Evolutionary conservation across 441 rosid genomes (phyloP), one percentile per base, ranked within the genome.

Genomic region (Pelargonium citronellum): DNA sequence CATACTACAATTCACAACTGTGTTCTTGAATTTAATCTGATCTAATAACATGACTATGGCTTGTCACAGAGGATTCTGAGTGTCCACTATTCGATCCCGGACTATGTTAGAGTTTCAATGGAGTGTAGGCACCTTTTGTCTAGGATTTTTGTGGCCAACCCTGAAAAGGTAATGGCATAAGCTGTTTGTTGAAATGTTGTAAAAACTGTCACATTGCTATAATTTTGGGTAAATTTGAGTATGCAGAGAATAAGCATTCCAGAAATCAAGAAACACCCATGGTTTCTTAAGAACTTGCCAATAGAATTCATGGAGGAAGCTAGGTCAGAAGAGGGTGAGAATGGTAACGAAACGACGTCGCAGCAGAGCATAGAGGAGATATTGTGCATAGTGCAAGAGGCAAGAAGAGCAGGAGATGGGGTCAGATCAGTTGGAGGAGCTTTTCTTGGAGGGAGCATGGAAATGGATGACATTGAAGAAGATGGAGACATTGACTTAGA

Each of bases 31-130:
- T 2, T 69, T 17, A 13, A 39, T 20, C 22, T 67, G 10, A 10
- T 43, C 22, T 41, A 9, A 17, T 58, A 41, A 49, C 39, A 17
- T 58, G 16, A 7, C 4, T n/a, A 53, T 20, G 49, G 66, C 19
- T 57, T 27, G 0, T 66, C 69, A 55, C 91, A 87, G 92, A 76
- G 92, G 78, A 87, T 87, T 74, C 82, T 87, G 53, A 86, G 80
- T 68, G 88, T 86, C 73, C 86, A 83, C 61, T 87, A 87, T 66
- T 80, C 92, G n/a, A 86, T 87, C 68, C 92, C 92, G 2, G 87
- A 80, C 58, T 86, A 86, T 51, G 86, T 87, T 53, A 82, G 85
- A 49, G 79, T 87, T 41, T 84, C 90, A 11, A 64, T 73, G 19
- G 90, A 86, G 15, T 87, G 92, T 73, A 79, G 69, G 47, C 86